Conservation (phyloP, 805 yeast species). For the Metschnikowia lunata region DNA sequence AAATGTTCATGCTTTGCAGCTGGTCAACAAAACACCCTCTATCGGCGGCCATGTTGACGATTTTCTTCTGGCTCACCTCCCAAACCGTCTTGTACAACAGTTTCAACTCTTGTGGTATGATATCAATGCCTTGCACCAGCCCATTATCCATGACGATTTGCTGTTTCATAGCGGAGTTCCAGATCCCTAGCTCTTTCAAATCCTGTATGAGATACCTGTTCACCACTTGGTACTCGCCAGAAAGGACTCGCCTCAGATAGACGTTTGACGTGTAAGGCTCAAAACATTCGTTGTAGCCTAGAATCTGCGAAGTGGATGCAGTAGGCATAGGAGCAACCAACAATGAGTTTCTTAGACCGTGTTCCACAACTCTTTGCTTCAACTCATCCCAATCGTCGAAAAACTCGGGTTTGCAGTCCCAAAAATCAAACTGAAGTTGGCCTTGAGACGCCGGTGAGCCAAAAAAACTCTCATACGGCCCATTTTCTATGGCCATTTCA, state of each 20-base stretch:
- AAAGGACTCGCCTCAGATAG: slow-evolving; percentile 82
- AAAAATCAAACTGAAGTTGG: slow-evolving; percentile 76
- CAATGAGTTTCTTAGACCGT: slow-evolving; percentile 84
- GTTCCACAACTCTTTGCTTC: slow-evolving; percentile 51
- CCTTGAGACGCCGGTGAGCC: slow-evolving; percentile 94
- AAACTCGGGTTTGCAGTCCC: slow-evolving; percentile 73
- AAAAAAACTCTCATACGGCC: slow-evolving; percentile 65
- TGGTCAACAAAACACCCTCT: slow-evolving; percentile 65
- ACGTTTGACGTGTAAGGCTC: slow-evolving; percentile 95
- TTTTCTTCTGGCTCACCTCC: slow-evolving; percentile 85
- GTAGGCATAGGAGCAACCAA: slow-evolving; percentile 97
- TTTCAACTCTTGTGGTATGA: slow-evolving; percentile 72
- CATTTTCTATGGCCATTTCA: slow-evolving; percentile 68
- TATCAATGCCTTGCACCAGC: slow-evolving; percentile 72
- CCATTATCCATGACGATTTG: slow-evolving; percentile 75
- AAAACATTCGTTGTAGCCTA: slow-evolving; percentile 92
- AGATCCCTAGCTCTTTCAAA: slow-evolving; percentile 72
- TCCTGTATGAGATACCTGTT: slow-evolving; percentile 83
- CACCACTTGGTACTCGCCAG: slow-evolving; percentile 93
- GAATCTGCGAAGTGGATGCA: slow-evolving; percentile 93
- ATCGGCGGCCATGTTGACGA: slow-evolving; percentile 84
- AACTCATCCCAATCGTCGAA: slow-evolving; percentile 79
- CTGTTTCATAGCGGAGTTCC: slow-evolving; percentile 79
- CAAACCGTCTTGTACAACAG: slow-evolving; percentile 89
- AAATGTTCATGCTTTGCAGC: slow-evolving; percentile 42